Base-by-base conservation (phyloP, 2,329 filamentous ascomycete species). In the Lasiodiplodia gonubiensis region DNA sequence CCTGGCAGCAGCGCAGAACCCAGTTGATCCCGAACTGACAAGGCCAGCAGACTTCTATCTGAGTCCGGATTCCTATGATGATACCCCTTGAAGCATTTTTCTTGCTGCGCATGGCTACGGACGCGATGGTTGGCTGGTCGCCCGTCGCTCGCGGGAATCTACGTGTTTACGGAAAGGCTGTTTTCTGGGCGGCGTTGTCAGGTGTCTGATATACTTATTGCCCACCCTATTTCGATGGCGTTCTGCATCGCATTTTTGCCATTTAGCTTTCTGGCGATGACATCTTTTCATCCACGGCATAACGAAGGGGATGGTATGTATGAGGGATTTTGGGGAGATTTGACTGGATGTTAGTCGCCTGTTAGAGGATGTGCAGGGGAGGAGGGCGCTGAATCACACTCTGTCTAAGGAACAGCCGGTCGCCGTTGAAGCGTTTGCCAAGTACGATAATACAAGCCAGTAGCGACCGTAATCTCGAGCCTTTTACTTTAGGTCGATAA, bases 1-100 rank as follows among this genome's bases (percentile, higher is more conserved):
- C 63, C 30, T 35, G 53, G 18, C 46, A 33, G 57, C 55, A 39
- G 61, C 42, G 66, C 57, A 55, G 33, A 37, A 21, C 33, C 21
- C 65, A 49, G 49, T 64, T 35, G 67, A 46, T 18, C 18, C 10
- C 8, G 63, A 69, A 68, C 74, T 76, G 67, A 74, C 69, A 49
- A 60, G 54, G 68, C 66, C 37, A 67, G 42, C 68, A 86, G 84
- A 76, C 77, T 86, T 74, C 79, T 86, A 67, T 85, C 83, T 68
- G 84, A 86, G 77, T 85, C 83, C 73, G 84, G 84, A 74, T 85
- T 86, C 77, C 77, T 85, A 75, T 86, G 78, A 83, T 76, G 77
- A 78, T 78, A 78, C 76, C 75, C 74, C 73, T 73, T 72, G 71
- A 73, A 70, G 72, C 71, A 72, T 76, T 75, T 71, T 63, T 64